Conservation (phyloP, 306 rosid genomes). For the Vachellia pachyceras region DNA sequence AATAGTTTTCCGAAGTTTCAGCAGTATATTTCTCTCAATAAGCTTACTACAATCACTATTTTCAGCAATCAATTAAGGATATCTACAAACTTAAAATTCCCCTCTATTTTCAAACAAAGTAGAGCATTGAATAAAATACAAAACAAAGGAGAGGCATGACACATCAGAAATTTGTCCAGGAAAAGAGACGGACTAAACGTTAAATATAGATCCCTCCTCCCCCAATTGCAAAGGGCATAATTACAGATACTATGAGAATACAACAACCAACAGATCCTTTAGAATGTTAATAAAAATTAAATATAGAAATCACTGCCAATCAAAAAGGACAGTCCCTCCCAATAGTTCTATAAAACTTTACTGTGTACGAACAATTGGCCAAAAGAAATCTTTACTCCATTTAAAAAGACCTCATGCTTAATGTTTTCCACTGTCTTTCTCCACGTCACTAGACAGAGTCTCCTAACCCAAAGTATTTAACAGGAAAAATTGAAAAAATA, state of each 20-base stretch:
- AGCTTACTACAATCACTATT: conserved; percentile 4
- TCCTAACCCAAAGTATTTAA: background rate
- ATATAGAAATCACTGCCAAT: background rate
- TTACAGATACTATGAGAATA: too few relatives aligned
- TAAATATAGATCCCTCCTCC: conserved; percentile 25
- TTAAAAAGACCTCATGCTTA: background rate
- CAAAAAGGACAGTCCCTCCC: background rate
- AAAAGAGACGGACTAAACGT: too few relatives aligned
- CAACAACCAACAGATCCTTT: too few relatives aligned
- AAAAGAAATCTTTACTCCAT: background rate
- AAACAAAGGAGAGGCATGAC: background rate
- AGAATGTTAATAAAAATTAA: background rate
- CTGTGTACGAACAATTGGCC: background rate
- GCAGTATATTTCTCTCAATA: background rate
- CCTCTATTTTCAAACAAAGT: conserved; percentile 21
- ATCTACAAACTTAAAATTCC: background rate
- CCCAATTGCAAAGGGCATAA: conserved; percentile 20
- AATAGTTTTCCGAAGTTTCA: conserved; percentile 11
- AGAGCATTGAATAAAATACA: conserved; percentile 1
- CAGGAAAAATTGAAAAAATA: background rate
- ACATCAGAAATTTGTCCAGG: too few relatives aligned
- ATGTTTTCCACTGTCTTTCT: background rate
- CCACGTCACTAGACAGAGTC: background rate
- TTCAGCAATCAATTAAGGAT: conserved; percentile 16
- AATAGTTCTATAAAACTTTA: background rate